Base-by-base conservation (phyloP, 768 basidiomycete species). In the Lactarius vividus region DNA sequence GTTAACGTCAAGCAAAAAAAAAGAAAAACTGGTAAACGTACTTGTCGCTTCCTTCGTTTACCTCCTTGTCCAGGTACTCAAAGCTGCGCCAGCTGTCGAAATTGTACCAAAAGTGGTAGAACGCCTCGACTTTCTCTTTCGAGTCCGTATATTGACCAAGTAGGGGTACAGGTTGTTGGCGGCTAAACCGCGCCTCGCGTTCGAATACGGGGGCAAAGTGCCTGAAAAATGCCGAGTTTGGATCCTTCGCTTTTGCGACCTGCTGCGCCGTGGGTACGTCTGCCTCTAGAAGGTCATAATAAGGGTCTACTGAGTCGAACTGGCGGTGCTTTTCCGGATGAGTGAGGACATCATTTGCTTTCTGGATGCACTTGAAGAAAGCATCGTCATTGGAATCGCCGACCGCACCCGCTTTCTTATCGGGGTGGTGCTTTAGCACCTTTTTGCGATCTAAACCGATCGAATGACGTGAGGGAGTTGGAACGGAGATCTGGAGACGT, bases 51-150 rank as follows among this genome's bases (percentile, higher is more conserved):
- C 96, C 96, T 79, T 99, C 96, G 76, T 98, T 96, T 64, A 94
- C 90, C 77, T 99, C 96, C 83, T 99, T 98, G 81, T 99, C 96
- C 70, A 91, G 81, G 83, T 94, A 98, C 78, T 99, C 96, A 75
- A 98, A 99, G 76, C 89, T 92, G 72, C 96, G 83, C 96, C 96
- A 99, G 71, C 90, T 92, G 77, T 98, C 96, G 78, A 99, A 96
- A 83, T 96, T 96, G 83, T 99, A 98, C 94, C 95, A 99, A 78
- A 96, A 97, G 77, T 98, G 91, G 81, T 99, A 99, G 83, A 99
- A 98, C 7, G 79, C 83, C 75, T 96, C 92, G 61, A 98, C 96
- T 63, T 85, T 84, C 70, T 85, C 84, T 77, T 97, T 96, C 64
- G 87, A 75, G 26, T 88, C 85, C 54, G 91, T 83, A 66, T 83